phyloP scores from a whole-genome alignment of 768 basidiomycete species.

The Cystofilobasidium macerans region DNA sequence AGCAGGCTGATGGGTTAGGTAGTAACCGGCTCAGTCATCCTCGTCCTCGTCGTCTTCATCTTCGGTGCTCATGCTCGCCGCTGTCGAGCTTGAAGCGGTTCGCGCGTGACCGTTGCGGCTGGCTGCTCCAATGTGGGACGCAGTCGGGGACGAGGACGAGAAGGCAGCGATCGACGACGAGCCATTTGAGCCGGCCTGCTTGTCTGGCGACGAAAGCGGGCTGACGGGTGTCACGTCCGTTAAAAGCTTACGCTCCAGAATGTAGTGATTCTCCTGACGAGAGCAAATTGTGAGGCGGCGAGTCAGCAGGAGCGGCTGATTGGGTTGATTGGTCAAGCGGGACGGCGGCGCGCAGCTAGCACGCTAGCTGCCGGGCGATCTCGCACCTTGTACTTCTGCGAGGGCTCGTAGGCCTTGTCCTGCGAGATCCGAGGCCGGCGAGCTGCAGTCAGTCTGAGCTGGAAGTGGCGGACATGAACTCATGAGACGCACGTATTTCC shows the following conservation, averaged over 20 bases:
- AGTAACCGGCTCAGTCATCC: neutral
- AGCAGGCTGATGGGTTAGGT: too few relatives aligned
- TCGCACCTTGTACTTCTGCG: conserved; percentile 85
- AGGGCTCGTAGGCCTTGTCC: conserved; percentile 60
- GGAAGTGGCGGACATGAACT: too few relatives aligned
- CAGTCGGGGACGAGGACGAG: neutral
- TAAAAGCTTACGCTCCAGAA: conserved; percentile 73
- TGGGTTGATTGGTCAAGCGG: neutral
- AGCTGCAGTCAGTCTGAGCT: neutral
- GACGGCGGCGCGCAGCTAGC: neutral
- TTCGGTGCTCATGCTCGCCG: neutral
- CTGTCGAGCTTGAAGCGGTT: neutral
- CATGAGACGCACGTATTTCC: conserved; percentile 80
- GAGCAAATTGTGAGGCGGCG: neutral
- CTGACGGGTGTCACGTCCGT: conserved; percentile 42
- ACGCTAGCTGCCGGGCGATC: neutral
- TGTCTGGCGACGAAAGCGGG: neutral
- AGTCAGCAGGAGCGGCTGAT: too few relatives aligned
- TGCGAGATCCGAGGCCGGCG: neutral
- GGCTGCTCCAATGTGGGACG: neutral
- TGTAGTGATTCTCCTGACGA: conserved; percentile 71
- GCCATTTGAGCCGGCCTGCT: neutral
- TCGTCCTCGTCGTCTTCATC: conserved; percentile 4
- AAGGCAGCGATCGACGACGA: neutral
- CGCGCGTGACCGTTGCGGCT: neutral